Base-by-base conservation (phyloP, 768 basidiomycete species). In the Lactarius deliciosus region DNA sequence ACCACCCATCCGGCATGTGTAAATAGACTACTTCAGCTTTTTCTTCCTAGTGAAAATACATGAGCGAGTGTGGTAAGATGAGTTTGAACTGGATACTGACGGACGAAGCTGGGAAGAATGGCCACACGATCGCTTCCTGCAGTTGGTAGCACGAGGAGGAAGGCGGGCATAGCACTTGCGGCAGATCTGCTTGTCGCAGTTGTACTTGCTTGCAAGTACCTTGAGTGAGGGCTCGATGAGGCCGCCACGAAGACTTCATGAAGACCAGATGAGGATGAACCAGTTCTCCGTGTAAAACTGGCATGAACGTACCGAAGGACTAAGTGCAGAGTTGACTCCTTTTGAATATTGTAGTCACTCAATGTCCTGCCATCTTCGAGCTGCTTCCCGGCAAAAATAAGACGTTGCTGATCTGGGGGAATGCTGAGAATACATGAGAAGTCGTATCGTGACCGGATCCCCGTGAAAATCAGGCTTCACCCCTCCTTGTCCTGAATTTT, bases 161-260 rank as follows among this genome's bases (percentile, higher is more conserved):
- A 98, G 96, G 74, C 97, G 96, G 55, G 97, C 97, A 79, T 98
- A 98, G 84, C 97, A 98, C 81, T 98, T 98, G 80, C 97, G 94
- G 86, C 97, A 98, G 75, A 98, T 98, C 78, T 96, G 93, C 85
- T 96, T 96, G 81, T 97, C 94, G 79, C 95, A 98, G 82, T 98
- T 98, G 88, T 95, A 97, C 79, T 96, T 96, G 77, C 90, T 85
- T 65, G 97, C 97, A 68, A 98, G 87, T 50, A 94, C 94, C 81
- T 98, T 98, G 75, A 99, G 82, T 71, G 97, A 98, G 69, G 97
- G 97, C 82, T 99, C 97, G 72, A 99, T 98, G 83, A 99, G 94
- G 61, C 97, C 97, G 69, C 97, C 96, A 78, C 94, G 91, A 73
- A 96, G 92, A 83, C 91, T 91, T 70, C n/a, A 30, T 20, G 57